Percentiles rank a stretch among this genome's conserved stretches.
phyloP scores from a whole-genome alignment of 2,329 filamentous ascomycete genomes.

The Colletotrichum sidae region DNA sequence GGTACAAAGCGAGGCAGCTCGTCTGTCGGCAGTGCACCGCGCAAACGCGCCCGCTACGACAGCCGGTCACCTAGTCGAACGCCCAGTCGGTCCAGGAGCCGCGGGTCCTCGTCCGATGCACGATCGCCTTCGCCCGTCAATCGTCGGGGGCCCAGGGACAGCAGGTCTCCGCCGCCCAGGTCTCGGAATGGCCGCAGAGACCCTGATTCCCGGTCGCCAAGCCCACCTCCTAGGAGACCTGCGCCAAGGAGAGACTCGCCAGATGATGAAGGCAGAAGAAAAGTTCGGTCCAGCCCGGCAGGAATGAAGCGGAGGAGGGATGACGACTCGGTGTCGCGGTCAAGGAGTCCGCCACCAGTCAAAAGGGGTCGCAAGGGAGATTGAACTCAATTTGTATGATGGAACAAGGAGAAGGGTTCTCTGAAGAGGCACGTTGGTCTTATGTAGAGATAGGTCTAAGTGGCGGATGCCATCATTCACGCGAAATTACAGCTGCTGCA shows the following conservation, averaged over 20 bases:
- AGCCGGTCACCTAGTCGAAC: slow-evolving; percentile 38
- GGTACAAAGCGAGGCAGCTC: slow-evolving; percentile 49
- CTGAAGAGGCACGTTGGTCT: background rate
- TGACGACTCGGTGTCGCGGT: slow-evolving; percentile 40
- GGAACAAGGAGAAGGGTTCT: background rate
- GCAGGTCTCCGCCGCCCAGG: slow-evolving; percentile 36
- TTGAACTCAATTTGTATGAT: slow-evolving; percentile 20
- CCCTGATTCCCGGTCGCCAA: slow-evolving; percentile 40
- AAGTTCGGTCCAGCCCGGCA: slow-evolving; percentile 23
- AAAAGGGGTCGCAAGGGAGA: slow-evolving; percentile 43
- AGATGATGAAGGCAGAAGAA: background rate
- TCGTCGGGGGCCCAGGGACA: slow-evolving; percentile 33
- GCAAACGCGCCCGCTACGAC: slow-evolving; percentile 39
- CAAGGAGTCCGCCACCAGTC: slow-evolving; percentile 40
- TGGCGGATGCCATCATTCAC: too few relatives aligned
- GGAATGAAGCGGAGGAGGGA: slow-evolving; percentile 40
- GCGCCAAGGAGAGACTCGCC: slow-evolving; percentile 22
- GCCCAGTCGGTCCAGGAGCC: slow-evolving; percentile 44
- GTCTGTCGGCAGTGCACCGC: slow-evolving; percentile 45
- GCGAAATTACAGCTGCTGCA: too few relatives aligned
- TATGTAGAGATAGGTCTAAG: background rate
- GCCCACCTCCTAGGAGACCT: slow-evolving; percentile 37
- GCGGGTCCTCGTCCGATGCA: slow-evolving; percentile 43
- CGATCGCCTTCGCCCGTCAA: slow-evolving; percentile 39
- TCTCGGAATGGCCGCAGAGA: slow-evolving; percentile 39